These are phyloP conservation scores for Psophocarpus tetragonolobus DNA, from an alignment of 306 rosid species.

Conservation along the genomic window DNA sequence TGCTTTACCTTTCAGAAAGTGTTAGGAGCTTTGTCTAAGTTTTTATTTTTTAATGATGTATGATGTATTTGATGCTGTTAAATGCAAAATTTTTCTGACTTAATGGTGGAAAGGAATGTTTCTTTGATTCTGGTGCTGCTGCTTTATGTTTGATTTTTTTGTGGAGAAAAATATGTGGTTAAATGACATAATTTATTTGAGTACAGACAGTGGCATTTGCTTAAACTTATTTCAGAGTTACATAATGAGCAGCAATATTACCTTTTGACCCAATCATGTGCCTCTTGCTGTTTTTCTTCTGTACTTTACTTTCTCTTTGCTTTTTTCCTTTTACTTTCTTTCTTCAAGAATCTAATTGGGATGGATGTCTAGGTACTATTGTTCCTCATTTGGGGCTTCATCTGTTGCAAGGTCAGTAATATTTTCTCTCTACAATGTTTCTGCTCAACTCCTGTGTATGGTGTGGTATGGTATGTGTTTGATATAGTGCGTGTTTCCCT, in stretches of 20 bases:
- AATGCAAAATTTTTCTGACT: background rate
- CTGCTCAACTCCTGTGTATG: background rate
- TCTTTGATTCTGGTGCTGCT: background rate
- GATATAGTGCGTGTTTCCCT: background rate
- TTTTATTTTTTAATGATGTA: background rate
- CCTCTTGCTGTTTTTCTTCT: background rate
- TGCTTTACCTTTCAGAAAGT: background rate
- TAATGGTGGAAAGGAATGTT: conserved; percentile 16
- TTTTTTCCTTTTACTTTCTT: background rate
- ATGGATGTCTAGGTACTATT: conserved; percentile 69
- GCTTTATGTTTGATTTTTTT: conserved; percentile 13
- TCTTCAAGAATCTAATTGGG: conserved; percentile 41
- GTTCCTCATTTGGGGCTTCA: conserved; percentile 79
- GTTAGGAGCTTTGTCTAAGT: background rate
- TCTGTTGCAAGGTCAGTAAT: conserved; percentile 88
- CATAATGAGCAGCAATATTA: conserved; percentile 15
- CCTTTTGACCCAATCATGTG: background rate
- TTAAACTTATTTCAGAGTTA: background rate
- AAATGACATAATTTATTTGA: conserved; percentile 2
- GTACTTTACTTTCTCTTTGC: background rate
- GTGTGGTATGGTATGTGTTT: conserved; percentile 30
- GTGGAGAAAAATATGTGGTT: background rate
- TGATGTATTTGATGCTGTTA: conserved; percentile 13
- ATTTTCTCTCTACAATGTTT: conserved; percentile 13
- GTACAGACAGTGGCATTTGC: background rate